Base-by-base conservation (phyloP, 1,139 yeast species). In the Geotrichum macrosporum region DNA sequence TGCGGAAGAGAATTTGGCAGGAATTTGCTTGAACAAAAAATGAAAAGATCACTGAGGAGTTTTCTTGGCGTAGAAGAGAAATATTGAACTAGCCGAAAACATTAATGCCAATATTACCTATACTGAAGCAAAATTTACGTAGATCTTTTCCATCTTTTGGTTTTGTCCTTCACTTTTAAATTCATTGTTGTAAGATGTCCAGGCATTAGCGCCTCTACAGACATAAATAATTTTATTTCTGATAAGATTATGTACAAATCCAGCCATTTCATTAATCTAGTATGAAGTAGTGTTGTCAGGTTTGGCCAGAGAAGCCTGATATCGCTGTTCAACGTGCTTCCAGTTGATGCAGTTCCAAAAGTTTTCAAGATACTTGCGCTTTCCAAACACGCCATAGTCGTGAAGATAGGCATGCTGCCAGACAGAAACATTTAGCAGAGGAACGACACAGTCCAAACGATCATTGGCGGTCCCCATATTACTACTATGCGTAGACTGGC, bases 311-410 rank as follows among this genome's bases (percentile, higher is more conserved):
- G 29, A n/a, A 12, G 39, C 39, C 24, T 13, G 30, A 24, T 18
- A 38, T 38, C 66, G 55, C 33, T 53, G 55, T 29, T 56, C 53
- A 3, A 89, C 77, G 45, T 84, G 86, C 50, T 81, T 77, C 99
- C 99, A 94, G 68, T 92, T 78, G 58, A 89, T 78, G 62, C 86
- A 76, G 52, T 84, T 78, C 78, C 94, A 83, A 54, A 81, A 76
- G 53, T 82, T 84, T 54, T 76, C 77, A 59, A 94, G 75, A 65
- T 84, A 92, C 55, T 78, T 76, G 24, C 79, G 75, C 70, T 81
- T 84, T 35, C 95, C 95, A 41, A 71, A 76, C 41, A 86, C 76
- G 37, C 98, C 98, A 64, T 85, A 92, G 66, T 94, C 98, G 27
- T 75, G 69, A 50, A 88, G 64, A 65, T 80, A 94, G 19, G 94